Percentiles rank a stretch among this genome's conserved stretches.
Evolutionary conservation across 768 basidiomycete genomes (phyloP).

Genomic region (Collybia sordida): DNA sequence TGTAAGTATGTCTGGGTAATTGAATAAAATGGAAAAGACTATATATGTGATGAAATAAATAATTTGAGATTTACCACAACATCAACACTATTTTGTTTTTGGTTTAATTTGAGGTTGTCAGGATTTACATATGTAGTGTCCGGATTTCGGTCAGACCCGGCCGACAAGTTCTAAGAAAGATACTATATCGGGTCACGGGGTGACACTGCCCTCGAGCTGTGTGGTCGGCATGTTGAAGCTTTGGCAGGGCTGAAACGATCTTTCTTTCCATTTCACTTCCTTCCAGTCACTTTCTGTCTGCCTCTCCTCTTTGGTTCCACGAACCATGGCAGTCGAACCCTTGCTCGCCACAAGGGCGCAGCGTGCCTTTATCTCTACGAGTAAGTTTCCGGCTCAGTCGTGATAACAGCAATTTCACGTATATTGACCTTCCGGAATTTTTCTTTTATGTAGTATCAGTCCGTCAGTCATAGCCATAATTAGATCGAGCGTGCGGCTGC

Average conservation of each 20-base stretch:
- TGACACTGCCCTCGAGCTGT: background rate
- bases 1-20: background rate
- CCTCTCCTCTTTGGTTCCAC: background rate
- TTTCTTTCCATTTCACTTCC: slow-evolving; percentile 1
- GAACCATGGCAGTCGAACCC: slow-evolving; percentile 66
- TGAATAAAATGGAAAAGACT: background rate
- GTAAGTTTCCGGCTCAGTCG: slow-evolving; percentile 35
- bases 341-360: slow-evolving; percentile 75
- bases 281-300: slow-evolving; percentile 8
- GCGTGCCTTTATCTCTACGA: slow-evolving; percentile 66
- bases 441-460: slow-evolving; percentile 41
- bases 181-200: too few relatives aligned
- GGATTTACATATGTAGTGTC: too few relatives aligned
- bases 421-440: slow-evolving; percentile 5
- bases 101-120: too few relatives aligned
- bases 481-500: too few relatives aligned
- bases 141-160: too few relatives aligned
- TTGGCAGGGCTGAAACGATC: background rate
- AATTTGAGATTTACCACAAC: too few relatives aligned
- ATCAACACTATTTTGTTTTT: too few relatives aligned
- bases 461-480: slow-evolving; percentile 43
- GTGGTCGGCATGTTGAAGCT: background rate
- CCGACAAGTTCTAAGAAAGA: too few relatives aligned
- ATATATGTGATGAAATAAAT: too few relatives aligned
- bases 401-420: background rate